Conservation (phyloP, 106 monocot species). For the Chionographis japonica region DNA sequence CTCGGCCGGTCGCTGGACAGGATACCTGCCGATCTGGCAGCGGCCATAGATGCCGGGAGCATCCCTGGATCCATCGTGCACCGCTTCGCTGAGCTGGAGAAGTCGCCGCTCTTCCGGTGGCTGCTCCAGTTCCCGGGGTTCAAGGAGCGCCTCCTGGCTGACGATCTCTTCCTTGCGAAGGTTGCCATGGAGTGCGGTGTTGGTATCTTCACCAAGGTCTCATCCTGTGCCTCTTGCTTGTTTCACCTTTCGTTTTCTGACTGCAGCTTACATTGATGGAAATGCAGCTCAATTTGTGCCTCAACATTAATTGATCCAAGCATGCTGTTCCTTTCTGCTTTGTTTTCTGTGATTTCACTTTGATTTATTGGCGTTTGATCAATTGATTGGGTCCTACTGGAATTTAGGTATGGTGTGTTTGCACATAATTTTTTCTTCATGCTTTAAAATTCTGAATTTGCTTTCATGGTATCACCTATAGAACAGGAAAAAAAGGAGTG, state of each 20-base stretch:
- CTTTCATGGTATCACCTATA: too few species aligned
- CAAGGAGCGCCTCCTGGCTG: slow-evolving; percentile 79
- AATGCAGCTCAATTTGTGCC: too few species aligned
- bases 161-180: slow-evolving; percentile 85
- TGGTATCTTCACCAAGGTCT: slow-evolving; percentile 80
- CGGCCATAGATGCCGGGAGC: slow-evolving; percentile 55
- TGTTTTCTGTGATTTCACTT: too few species aligned
- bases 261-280: too few species aligned
- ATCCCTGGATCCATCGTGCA: slow-evolving; percentile 51
- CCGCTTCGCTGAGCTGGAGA: slow-evolving; percentile 61
- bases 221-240: neutral
- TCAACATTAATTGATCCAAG: too few species aligned
- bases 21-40: slow-evolving; percentile 63
- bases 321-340: too few species aligned
- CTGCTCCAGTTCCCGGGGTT: slow-evolving; percentile 73
- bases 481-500: too few species aligned
- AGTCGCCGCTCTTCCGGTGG: slow-evolving; percentile 68
- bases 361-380: too few species aligned
- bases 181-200: slow-evolving; percentile 88
- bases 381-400: too few species aligned
- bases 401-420: too few species aligned
- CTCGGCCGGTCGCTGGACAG: slow-evolving; percentile 52
- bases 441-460: too few species aligned
- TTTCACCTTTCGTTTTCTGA: neutral
- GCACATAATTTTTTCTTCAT: too few species aligned